Evolutionary conservation across 2,329 filamentous ascomycete genomes (phyloP).

Genomic region (Plenodomus tracheiphilus): DNA sequence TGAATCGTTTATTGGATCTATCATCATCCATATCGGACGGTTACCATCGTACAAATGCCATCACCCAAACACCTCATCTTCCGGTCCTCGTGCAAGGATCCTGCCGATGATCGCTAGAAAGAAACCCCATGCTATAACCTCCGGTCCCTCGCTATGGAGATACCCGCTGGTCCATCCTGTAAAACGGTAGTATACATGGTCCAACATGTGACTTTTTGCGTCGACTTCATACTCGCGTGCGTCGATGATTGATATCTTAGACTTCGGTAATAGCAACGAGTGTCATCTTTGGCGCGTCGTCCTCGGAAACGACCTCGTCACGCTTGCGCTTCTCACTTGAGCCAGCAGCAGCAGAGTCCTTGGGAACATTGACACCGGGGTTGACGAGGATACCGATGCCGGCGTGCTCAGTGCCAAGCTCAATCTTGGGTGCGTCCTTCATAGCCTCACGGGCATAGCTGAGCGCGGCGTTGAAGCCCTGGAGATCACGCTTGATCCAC

Average conservation of each 20-base stretch:
- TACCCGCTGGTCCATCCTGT: not conserved
- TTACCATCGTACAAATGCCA: not conserved
- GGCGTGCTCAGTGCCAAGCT: slow-evolving; percentile 53
- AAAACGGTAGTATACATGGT: not conserved
- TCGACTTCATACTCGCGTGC: not conserved
- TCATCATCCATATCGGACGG: not conserved
- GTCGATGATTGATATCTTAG: slow-evolving; percentile 18
- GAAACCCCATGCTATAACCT: not conserved
- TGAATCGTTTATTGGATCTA: slow-evolving; percentile 7
- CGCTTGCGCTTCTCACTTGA: slow-evolving; percentile 27
- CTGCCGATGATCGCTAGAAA: slow-evolving; percentile 11
- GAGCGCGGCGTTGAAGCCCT: slow-evolving; percentile 54
- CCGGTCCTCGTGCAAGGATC: slow-evolving; percentile 6
- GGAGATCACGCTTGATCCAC: slow-evolving; percentile 53
- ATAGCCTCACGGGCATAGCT: slow-evolving; percentile 52
- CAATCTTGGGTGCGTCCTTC: slow-evolving; percentile 52
- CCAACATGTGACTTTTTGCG: not conserved
- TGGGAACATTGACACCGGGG: slow-evolving; percentile 44
- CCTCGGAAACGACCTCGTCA: slow-evolving; percentile 34
- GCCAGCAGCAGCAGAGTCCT: slow-evolving; percentile 44
- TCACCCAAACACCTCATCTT: slow-evolving; percentile 9
- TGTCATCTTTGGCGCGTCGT: slow-evolving; percentile 43
- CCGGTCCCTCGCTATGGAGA: not conserved
- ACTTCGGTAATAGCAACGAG: slow-evolving; percentile 46
- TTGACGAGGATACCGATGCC: slow-evolving; percentile 47